Percentiles rank a stretch among this genome's conserved stretches.
phyloP scores from a whole-genome alignment of 805 yeast species.

The Starmerella kuoi region DNA sequence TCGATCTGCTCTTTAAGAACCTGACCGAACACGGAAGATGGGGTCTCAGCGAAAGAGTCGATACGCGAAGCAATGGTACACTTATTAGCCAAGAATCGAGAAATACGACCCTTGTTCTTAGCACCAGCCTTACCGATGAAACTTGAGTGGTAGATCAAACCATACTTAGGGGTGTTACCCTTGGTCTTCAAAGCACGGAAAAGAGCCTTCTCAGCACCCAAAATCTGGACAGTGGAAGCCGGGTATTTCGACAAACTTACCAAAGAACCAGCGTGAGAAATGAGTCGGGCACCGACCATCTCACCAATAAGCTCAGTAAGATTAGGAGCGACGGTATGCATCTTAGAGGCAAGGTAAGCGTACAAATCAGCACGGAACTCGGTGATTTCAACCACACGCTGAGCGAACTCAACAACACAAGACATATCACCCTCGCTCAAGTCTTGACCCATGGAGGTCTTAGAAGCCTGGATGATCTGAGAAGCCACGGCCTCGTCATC shows the following conservation, averaged over 20 bases:
- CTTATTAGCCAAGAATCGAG: constrained; percentile 96
- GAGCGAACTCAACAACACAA: constrained; percentile 81
- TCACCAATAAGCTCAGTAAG: constrained; percentile 94
- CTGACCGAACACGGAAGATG: constrained; percentile 78
- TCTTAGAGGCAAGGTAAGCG: constrained; percentile 82
- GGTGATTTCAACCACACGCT: constrained; percentile 80
- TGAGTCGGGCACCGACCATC: constrained; percentile 96
- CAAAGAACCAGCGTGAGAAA: constrained; percentile 96
- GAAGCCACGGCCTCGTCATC: constrained; percentile 90
- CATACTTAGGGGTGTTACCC: constrained; percentile 94
- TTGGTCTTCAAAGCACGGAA: constrained; percentile 93
- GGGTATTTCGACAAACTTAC: constrained; percentile 95
- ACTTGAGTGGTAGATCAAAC: constrained; percentile 87
- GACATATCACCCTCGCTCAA: constrained; percentile 88
- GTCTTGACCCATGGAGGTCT: constrained; percentile 98
- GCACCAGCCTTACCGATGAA: constrained; percentile 88
- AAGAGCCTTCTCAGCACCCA: constrained; percentile 95
- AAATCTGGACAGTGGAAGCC: constrained; percentile 95
- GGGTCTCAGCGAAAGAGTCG: constrained; percentile 92
- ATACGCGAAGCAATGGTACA: constrained; percentile 98
- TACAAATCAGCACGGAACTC: constrained; percentile 79
- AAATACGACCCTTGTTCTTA: constrained; percentile 97
- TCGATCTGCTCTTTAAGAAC: constrained; percentile 93
- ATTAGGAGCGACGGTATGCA: constrained; percentile 97
- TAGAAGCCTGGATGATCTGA: constrained; percentile 84